Base-by-base conservation (phyloP, 192 early-diverging fungal species). In the Jimgerdemannia flammicorona region DNA sequence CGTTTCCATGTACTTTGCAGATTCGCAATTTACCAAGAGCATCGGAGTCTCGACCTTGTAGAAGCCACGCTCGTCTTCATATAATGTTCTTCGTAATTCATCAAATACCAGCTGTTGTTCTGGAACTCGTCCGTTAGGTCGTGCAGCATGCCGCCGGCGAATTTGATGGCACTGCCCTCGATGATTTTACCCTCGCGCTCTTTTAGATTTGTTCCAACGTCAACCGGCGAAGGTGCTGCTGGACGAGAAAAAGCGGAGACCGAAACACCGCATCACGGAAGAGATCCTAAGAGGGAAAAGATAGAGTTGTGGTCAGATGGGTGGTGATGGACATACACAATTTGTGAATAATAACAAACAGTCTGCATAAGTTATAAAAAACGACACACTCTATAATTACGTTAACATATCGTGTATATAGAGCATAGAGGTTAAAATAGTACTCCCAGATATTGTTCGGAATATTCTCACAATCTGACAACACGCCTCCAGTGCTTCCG, bases 381-480 rank as follows among this genome's bases (percentile, higher is more conserved):
- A 68, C 7, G 17, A 76, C 70, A 81, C 89, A 75, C 79, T 91
- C 93, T 84, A 97, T 88, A 76, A n/a, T n/a, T 98, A 97, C 79
- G 93, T 87, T 7, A 98, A 90, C 70, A 96, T 89, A 72, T 95
- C 93, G 70, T 89, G 86, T 68, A 97, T 93, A 89, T 97, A 91
- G 7, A 89, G 79, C 87, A 95, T 89, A 17, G 89, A 92, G 0
- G 90, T 93, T n/a, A n/a, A 89, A 90, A 81, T 95, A 93, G 71
- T 97, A 91, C 76, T 94, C 90, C 96, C 96, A 98, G 29, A 96
- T 79, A 63, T 75, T 75, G 41, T 89, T 87, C 3, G 97, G 83
- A 7, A 85, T 85, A 54, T 87, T 86, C 8, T 77, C 83, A 41
- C 81, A 83, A 67, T 83, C 81, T 10, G 74, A 39, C 17, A 44